Percentiles rank a stretch among this genome's conserved stretches.
These are phyloP conservation scores for Jatropha curcas DNA, from an alignment of 345 rosid species.

Conservation along the genomic window DNA sequence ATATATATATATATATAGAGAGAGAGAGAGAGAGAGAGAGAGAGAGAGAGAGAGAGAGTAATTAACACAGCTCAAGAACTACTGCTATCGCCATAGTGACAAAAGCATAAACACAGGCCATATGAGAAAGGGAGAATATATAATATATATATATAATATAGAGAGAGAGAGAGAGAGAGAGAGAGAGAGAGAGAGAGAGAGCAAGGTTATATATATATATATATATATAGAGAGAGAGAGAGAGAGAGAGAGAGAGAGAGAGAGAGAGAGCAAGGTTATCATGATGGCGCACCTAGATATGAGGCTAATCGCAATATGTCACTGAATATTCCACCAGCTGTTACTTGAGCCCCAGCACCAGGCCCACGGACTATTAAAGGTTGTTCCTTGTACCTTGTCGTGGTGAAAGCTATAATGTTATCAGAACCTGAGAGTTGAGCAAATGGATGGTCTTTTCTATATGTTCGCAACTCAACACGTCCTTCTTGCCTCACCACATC, in stretches of 20 bases:
- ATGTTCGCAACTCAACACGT: conserved; percentile 66
- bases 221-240: not conserved
- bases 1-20: no score
- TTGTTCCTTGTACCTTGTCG: conserved; percentile 84
- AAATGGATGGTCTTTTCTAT: conserved; percentile 81
- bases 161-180: no score
- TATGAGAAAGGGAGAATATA: no score
- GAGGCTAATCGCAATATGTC: conserved; percentile 88
- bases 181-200: no score
- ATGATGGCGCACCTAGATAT: conserved; percentile 95
- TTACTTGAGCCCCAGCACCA: conserved; percentile 98
- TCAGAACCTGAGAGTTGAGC: conserved; percentile 91
- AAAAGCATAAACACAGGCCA: no score
- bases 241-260: not conserved
- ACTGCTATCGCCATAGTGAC: no score
- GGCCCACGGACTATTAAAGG: conserved; percentile 96
- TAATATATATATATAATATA: no score
- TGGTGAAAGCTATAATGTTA: conserved; percentile 97
- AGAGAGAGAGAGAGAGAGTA: not conserved
- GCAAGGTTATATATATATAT: no score
- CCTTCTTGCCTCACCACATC: conserved; percentile 66
- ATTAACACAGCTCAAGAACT: no score
- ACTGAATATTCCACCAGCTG: conserved; percentile 96
- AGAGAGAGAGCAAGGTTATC: not conserved
- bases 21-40: not conserved